These are phyloP conservation scores for Ogataea haglerorum DNA, from an alignment of 805 yeast genomes.

Conservation along the genomic window DNA sequence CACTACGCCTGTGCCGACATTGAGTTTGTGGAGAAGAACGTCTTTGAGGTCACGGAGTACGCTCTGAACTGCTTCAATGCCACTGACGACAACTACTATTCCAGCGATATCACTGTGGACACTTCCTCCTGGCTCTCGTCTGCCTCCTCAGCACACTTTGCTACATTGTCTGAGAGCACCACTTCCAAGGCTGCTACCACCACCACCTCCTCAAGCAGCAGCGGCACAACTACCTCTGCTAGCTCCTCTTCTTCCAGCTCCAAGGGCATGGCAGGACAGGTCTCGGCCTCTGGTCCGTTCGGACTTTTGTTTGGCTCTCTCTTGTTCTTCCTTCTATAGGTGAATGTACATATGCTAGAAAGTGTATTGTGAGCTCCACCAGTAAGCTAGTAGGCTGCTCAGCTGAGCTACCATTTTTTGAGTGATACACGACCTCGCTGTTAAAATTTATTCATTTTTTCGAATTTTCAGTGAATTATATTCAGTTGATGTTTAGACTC, in stretches of 20 bases:
- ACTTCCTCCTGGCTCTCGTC: conserved; percentile 28
- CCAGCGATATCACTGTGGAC: conserved; percentile 22
- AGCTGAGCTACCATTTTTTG: background rate
- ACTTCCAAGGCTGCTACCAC: conserved; percentile 15
- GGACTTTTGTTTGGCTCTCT: conserved; percentile 2
- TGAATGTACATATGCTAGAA: no score
- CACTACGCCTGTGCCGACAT: conserved; percentile 46
- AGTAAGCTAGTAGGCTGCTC: no score
- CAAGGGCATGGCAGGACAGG: conserved; percentile 8
- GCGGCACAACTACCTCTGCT: conserved; percentile 3
- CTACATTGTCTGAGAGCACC: conserved; percentile 12
- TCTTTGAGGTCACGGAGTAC: conserved; percentile 33
- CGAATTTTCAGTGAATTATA: background rate
- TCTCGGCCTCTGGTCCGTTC: conserved; percentile 3
- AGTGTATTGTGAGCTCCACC: no score
- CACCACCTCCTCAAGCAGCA: conserved; percentile 14
- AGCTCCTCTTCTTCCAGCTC: conserved; percentile 10
- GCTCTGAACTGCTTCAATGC: conserved; percentile 42
- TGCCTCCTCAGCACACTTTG: conserved; percentile 20
- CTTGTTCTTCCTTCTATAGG: background rate
- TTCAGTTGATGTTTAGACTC: conserved; percentile 4
- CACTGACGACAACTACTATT: conserved; percentile 37
- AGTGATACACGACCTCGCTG: background rate
- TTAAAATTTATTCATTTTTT: background rate
- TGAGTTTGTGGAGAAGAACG: conserved; percentile 40